phyloP scores from a whole-genome alignment of 768 basidiomycete species.

The Phanerodontia chrysosporium region DNA sequence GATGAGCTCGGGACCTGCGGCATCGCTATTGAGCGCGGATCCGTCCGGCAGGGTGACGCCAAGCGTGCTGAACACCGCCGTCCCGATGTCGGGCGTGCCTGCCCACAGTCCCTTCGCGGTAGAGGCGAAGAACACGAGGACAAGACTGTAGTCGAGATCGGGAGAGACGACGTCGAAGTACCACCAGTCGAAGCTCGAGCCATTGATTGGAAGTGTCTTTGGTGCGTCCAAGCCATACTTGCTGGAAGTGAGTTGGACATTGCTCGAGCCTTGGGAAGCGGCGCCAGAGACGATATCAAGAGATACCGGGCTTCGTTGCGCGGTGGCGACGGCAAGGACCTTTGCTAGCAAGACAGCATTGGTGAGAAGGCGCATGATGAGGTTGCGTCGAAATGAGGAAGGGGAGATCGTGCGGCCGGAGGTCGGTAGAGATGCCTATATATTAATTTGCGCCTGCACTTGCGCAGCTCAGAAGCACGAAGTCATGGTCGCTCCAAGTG shows the following conservation, averaged over 20 bases:
- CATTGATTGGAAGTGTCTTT: conserved; percentile 1
- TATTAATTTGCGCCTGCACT: too few relatives aligned
- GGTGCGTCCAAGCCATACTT: conserved; percentile 4
- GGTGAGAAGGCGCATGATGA: not conserved
- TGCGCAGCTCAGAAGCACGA: too few relatives aligned
- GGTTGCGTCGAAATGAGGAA: not conserved
- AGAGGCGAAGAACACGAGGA: conserved; percentile 8
- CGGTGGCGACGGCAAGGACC: not conserved
- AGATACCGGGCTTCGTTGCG: not conserved
- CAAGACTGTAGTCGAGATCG: conserved; percentile 3
- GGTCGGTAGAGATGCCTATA: too few relatives aligned
- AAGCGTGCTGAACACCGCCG: not conserved
- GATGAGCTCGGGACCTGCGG: not conserved
- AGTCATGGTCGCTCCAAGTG: too few relatives aligned
- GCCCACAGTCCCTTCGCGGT: conserved; percentile 3
- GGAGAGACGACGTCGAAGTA: conserved; percentile 11
- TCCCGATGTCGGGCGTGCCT: not conserved
- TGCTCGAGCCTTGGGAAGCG: not conserved
- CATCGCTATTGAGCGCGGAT: not conserved
- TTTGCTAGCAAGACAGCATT: not conserved
- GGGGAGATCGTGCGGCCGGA: too few relatives aligned
- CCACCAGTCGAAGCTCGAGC: conserved; percentile 13
- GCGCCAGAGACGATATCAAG: not conserved
- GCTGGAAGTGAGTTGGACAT: conserved; percentile 5
- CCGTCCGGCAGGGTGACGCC: conserved; percentile 9